Evolutionary conservation across 495 filamentous ascomycete genomes (phyloP), one percentile per base, ranked within the genome.

Genomic region (Xylaria longipes): DNA sequence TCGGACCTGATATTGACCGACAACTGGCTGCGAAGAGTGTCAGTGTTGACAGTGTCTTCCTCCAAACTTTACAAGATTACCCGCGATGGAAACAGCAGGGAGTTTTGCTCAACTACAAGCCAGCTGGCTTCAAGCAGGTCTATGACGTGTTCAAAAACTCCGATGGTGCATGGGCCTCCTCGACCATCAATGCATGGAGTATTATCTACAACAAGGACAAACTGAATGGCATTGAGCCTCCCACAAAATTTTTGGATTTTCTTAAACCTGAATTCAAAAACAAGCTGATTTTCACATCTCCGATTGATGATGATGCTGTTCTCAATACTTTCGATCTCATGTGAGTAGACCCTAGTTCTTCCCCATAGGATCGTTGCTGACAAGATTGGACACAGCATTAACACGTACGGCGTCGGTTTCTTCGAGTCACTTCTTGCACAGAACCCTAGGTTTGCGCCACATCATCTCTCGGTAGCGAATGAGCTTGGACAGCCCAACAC

Each of bases 201-300:
- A 54, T 54, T 27, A 14, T 54, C 50, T 54, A 54, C 50, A 54
- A 54, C 5, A 54, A 54, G 50, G 50, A 54, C 50, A 54, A 54
- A 54, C 50, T 54, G 25, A 54, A 29, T 0, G 50, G 22, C 11
- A 54, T 54, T 1, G 50, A 54, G 2, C 50, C 22, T 27, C 50
- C 50, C 6, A 27, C 50, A 54, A 27, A 22, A 14, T 54, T 54
- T 54, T 14, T 12, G 11, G 50, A 54, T 54, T 54, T 54, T 5
- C 50, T 54, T 3, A 54, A 54, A 15, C 50, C 50, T 3, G 50
- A 54, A 27, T 54, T 54, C 50, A 54, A 54, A 25, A 5, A 54
- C 14, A 54, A 54, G 50, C 22, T 54, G 22, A 54, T 54, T 1
- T 54, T 54, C 22, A 54, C 9, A 54, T 27, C 50, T 5, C 50